Percentiles rank a stretch among this genome's conserved stretches.
Evolutionary conservation across 2,329 filamentous ascomycete species (phyloP).

Genomic region (Sporothrix luriei): DNA sequence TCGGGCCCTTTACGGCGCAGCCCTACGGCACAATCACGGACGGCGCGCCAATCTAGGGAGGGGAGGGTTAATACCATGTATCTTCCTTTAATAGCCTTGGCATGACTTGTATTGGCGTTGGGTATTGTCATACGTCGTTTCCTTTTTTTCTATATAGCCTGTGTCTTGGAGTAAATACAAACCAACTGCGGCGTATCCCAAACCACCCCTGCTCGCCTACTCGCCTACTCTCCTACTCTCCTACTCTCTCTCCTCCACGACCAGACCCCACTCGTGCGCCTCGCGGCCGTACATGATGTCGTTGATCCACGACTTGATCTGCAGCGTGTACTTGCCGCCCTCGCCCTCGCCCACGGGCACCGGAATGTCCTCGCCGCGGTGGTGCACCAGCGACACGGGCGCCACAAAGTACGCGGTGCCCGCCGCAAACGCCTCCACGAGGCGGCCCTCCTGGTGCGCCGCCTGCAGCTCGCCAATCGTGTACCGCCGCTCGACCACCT

Average conservation of each 20-base stretch:
- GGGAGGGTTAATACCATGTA: background rate
- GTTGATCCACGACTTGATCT: constrained; percentile 67
- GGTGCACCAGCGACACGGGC: constrained; percentile 68
- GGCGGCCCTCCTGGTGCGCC: constrained; percentile 71
- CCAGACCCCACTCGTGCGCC: constrained; percentile 69
- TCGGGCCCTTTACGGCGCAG: constrained; percentile 56
- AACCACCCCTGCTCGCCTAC: background rate
- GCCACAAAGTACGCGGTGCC: constrained; percentile 84
- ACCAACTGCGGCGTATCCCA: background rate
- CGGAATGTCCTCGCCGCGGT: constrained; percentile 64
- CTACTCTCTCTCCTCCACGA: constrained; percentile 58
- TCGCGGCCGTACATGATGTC: constrained; percentile 75
- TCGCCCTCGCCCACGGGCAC: constrained; percentile 60
- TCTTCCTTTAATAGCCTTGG: background rate
- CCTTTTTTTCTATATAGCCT: background rate
- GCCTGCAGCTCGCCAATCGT: constrained; percentile 76
- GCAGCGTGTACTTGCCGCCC: constrained; percentile 58
- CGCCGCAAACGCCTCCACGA: constrained; percentile 82
- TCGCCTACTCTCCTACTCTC: no score
- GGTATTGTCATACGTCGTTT: constrained; percentile 10
- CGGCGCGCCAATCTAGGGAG: constrained; percentile 47
- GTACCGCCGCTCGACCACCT: constrained; percentile 80
- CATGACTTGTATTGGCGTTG: background rate
- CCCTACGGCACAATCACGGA: constrained; percentile 55
- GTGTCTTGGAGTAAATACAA: background rate